Percentiles rank a stretch among this genome's conserved stretches.
phyloP scores from a whole-genome alignment of 257 asterid species.

The Verbascum thapsus region DNA sequence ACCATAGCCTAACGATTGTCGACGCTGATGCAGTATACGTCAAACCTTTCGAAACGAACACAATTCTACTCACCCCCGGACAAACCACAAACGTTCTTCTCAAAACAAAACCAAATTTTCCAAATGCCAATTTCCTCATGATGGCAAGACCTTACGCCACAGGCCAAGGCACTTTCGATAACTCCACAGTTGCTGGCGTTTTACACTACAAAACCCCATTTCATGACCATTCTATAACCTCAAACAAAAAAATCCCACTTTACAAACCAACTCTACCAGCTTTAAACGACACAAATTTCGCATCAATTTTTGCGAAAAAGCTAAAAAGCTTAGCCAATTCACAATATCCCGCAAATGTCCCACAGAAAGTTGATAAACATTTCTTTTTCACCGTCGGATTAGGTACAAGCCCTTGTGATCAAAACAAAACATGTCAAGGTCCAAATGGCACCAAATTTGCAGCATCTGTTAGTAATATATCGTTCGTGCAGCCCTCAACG shows the following conservation, averaged over 20 bases:
- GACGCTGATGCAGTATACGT: constrained; percentile 65
- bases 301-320: constrained; percentile 16
- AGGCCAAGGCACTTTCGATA: constrained; percentile 60
- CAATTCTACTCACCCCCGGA: constrained; percentile 58
- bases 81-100: constrained; percentile 65
- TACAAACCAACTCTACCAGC: constrained; percentile 30
- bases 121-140: constrained; percentile 52
- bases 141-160: constrained; percentile 60
- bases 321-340: constrained; percentile 37
- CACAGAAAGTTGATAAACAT: constrained; percentile 30
- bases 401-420: constrained; percentile 41
- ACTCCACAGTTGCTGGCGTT: constrained; percentile 49
- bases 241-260: constrained; percentile 16
- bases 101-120: constrained; percentile 40
- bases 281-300: constrained; percentile 35
- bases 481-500: constrained; percentile 34
- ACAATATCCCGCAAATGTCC: constrained; percentile 42
- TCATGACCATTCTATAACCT: background rate
- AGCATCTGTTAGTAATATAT: constrained; percentile 39
- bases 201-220: constrained; percentile 41
- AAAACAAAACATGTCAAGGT: constrained; percentile 44
- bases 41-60: constrained; percentile 54
- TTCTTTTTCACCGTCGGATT: constrained; percentile 43
- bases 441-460: constrained; percentile 45
- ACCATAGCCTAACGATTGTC: constrained; percentile 57